A percentile compares a stretch with the other conserved stretches of the same genome.
Conservation (phyloP, 2,329 filamentous ascomycete genomes). For the Curvularia sp. region DNA sequence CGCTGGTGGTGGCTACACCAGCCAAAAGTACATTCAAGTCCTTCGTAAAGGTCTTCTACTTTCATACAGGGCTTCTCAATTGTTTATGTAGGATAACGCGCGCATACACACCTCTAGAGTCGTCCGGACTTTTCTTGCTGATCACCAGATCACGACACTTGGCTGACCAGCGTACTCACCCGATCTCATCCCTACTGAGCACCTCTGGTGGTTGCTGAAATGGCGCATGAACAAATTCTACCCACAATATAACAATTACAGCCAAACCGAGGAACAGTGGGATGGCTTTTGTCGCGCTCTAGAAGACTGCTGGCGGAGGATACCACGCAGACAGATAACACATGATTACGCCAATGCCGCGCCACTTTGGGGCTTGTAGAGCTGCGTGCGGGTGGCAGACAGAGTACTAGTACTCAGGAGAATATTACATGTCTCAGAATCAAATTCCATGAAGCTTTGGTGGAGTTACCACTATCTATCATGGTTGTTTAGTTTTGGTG, state of each 20-base stretch:
- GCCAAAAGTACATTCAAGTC: constrained; percentile 18
- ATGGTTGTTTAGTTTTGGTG: neutral
- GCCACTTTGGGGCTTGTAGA: constrained; percentile 13
- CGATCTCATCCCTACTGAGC: constrained; percentile 41
- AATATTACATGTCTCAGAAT: neutral
- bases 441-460: neutral
- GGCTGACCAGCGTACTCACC: constrained; percentile 32
- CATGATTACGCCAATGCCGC: constrained; percentile 20
- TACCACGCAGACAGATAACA: constrained; percentile 15
- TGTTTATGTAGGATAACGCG: too few relatives aligned
- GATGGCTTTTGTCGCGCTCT: constrained; percentile 22
- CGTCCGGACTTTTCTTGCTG: constrained; percentile 20
- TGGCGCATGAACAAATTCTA: too few relatives aligned
- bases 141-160: constrained; percentile 24
- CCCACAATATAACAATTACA: constrained; percentile 25
- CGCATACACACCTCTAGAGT: constrained; percentile 25
- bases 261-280: constrained; percentile 13
- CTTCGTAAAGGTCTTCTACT: constrained; percentile 18
- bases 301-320: constrained; percentile 16
- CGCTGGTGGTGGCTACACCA: constrained; percentile 6
- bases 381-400: constrained; percentile 24
- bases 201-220: constrained; percentile 34
- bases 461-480: neutral
- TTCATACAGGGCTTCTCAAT: constrained; percentile 12
- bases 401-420: constrained; percentile 16